These are phyloP conservation scores for Chenopodium quinoa DNA, from an alignment of 148 eudicot species.

Conservation along the genomic window DNA sequence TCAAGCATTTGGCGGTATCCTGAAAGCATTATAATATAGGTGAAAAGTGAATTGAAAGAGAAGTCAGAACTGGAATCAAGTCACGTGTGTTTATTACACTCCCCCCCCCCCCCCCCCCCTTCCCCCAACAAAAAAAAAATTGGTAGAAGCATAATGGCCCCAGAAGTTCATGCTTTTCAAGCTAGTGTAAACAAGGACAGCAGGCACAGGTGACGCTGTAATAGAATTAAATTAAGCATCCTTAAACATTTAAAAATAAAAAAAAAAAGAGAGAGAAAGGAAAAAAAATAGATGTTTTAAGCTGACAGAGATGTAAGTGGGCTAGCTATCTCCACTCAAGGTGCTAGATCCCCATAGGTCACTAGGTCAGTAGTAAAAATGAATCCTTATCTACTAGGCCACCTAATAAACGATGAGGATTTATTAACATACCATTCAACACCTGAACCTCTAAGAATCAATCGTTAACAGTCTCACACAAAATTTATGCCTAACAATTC, in stretches of 20 bases:
- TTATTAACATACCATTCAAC: background rate
- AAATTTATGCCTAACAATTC: background rate
- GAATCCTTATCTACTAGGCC: background rate
- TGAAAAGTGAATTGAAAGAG: background rate
- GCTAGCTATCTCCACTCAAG: background rate
- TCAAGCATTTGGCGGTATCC: constrained; percentile 92
- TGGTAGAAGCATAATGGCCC: background rate
- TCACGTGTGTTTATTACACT: background rate
- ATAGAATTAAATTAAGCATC: too few relatives aligned
- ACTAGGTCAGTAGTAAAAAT: background rate
- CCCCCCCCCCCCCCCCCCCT: too few relatives aligned
- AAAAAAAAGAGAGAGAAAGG: too few relatives aligned
- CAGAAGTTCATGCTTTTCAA: background rate
- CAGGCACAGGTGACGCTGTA: background rate
- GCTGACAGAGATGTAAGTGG: background rate
- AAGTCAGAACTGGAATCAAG: background rate
- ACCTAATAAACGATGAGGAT: background rate
- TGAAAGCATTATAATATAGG: constrained; percentile 21
- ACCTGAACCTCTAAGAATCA: background rate
- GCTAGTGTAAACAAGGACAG: background rate
- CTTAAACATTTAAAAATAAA: too few relatives aligned
- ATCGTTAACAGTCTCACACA: background rate
- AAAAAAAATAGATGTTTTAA: background rate
- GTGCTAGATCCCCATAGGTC: background rate
- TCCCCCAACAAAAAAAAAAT: too few relatives aligned